phyloP scores from a whole-genome alignment of 2,329 filamentous ascomycete genomes.

The Neodidymelliopsis sp. region DNA sequence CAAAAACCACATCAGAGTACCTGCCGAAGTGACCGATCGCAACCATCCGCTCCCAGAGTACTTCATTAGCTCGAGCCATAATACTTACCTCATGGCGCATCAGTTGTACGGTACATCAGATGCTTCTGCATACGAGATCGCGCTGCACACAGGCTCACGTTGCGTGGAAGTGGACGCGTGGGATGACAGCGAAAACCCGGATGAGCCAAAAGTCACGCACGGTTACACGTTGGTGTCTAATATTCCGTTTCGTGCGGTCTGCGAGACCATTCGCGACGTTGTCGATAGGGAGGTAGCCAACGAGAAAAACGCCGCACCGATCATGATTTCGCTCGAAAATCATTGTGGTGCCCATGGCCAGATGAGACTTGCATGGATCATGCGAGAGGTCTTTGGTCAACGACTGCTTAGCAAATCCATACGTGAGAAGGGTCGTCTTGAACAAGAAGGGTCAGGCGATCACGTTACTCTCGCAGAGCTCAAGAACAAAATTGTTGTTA shows the following conservation, averaged over 20 bases:
- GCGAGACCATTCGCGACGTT: slow-evolving; percentile 69
- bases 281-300: slow-evolving; percentile 65
- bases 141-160: slow-evolving; percentile 67
- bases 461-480: slow-evolving; percentile 68
- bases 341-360: slow-evolving; percentile 69
- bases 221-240: slow-evolving; percentile 73
- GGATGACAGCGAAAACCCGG: slow-evolving; percentile 67
- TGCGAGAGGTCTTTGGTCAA: slow-evolving; percentile 68
- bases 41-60: slow-evolving; percentile 71
- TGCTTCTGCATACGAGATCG: slow-evolving; percentile 69
- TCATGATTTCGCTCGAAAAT: slow-evolving; percentile 72
- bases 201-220: slow-evolving; percentile 75
- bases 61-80: slow-evolving; percentile 76
- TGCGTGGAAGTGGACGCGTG: slow-evolving; percentile 79
- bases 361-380: slow-evolving; percentile 67
- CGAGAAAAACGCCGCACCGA: slow-evolving; percentile 61
- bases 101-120: slow-evolving; percentile 71
- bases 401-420: slow-evolving; percentile 66
- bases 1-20: slow-evolving; percentile 66
- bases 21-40: slow-evolving; percentile 62
- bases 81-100: slow-evolving; percentile 75
- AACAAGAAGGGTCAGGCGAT: slow-evolving; percentile 59
- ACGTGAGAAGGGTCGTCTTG: slow-evolving; percentile 62
- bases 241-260: slow-evolving; percentile 69
- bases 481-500: slow-evolving; percentile 69